These are phyloP conservation scores for Zangia roseola DNA, from an alignment of 768 basidiomycete genomes.

Conservation along the genomic window DNA sequence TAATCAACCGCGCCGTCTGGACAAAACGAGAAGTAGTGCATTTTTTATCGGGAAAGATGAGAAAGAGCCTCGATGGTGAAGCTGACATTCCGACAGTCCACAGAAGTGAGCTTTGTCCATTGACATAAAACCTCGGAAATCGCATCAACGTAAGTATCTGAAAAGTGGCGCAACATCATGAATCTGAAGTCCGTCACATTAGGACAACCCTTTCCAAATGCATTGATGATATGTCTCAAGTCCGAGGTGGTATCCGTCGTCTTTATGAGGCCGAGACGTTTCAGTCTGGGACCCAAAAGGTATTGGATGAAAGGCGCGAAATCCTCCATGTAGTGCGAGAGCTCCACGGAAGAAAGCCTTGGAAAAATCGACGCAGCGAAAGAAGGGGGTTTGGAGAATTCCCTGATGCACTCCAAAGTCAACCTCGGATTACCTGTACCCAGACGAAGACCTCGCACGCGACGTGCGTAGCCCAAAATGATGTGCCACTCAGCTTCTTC, in stretches of 20 bases:
- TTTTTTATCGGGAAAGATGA: conserved; percentile 1
- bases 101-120: conserved; percentile 7
- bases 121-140: conserved; percentile 4
- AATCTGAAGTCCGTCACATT: neutral
- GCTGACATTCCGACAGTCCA: neutral
- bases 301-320: conserved; percentile 10
- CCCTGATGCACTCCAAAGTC: neutral
- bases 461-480: conserved; percentile 8
- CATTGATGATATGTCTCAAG: neutral
- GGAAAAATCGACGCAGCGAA: conserved; percentile 5
- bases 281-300: conserved; percentile 1
- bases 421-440: neutral
- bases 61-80: neutral
- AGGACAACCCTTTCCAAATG: conserved; percentile 4
- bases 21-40: no score
- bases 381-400: neutral
- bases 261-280: neutral
- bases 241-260: neutral
- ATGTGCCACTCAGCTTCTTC: conserved; percentile 4
- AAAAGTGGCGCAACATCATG: no score
- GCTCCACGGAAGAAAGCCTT: conserved; percentile 4
- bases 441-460: conserved; percentile 4
- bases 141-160: neutral
- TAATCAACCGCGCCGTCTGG: no score
- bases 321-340: neutral